phyloP scores from a whole-genome alignment of 176 grass and related monocot genomes.

The Aegilops bicornis region DNA sequence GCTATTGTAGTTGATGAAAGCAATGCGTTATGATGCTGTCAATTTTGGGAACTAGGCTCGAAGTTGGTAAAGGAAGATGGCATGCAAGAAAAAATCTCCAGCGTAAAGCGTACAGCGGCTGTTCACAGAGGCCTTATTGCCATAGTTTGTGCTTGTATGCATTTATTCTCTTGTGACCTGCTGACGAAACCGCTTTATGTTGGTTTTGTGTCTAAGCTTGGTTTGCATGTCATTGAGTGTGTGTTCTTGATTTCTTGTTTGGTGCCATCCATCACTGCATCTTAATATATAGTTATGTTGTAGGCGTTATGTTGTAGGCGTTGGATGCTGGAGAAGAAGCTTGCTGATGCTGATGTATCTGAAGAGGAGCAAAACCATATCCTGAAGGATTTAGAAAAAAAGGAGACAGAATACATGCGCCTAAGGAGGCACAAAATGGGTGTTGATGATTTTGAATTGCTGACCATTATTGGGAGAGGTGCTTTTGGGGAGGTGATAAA shows the following conservation, averaged over 20 bases:
- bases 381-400: constrained; percentile 66
- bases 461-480: constrained; percentile 77
- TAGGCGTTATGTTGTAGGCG: constrained; percentile 47
- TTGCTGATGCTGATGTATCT: constrained; percentile 75
- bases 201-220: neutral
- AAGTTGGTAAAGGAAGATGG: neutral
- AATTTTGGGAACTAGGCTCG: neutral
- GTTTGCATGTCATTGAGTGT: neutral
- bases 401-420: constrained; percentile 76
- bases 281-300: constrained; percentile 28
- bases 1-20: neutral
- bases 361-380: constrained; percentile 67
- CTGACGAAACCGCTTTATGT: neutral
- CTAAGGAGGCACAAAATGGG: constrained; percentile 72
- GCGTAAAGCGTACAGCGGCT: neutral
- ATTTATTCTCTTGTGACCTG: neutral
- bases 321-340: constrained; percentile 64
- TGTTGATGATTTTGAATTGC: constrained; percentile 80
- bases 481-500: constrained; percentile 75
- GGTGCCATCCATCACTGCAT: constrained; percentile 13
- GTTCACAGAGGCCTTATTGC: constrained; percentile 6
- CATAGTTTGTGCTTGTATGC: neutral
- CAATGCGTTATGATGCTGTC: neutral
- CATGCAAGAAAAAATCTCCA: neutral
- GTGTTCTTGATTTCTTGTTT: neutral